phyloP scores from a whole-genome alignment of 2,329 filamentous ascomycete species.

The Furcasterigmium furcatum region DNA sequence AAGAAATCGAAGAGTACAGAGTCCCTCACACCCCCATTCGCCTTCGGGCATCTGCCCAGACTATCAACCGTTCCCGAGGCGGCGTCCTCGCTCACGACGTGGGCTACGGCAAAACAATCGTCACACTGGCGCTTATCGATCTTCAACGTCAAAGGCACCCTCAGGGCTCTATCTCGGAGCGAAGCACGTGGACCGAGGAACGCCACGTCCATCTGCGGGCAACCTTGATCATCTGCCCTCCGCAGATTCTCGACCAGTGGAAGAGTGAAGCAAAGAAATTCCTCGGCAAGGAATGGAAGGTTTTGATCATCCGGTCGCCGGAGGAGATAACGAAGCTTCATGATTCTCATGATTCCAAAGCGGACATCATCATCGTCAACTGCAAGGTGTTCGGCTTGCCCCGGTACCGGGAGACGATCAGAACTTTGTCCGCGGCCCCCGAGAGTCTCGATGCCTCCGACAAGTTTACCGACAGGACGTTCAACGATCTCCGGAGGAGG shows the following conservation, averaged over 20 bases:
- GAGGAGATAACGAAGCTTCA: conserved; percentile 1
- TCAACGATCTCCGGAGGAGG: conserved; percentile 7
- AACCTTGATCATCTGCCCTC: conserved; percentile 35
- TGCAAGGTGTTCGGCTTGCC: too few relatives aligned
- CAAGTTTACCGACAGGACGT: neutral
- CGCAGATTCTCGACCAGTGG: conserved; percentile 38
- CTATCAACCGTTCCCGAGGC: conserved; percentile 22
- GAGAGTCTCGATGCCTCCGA: conserved; percentile 4
- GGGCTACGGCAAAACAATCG: conserved; percentile 41
- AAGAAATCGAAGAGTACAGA: conserved; percentile 34
- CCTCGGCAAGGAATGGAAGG: conserved; percentile 4
- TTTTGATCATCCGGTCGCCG: conserved; percentile 27
- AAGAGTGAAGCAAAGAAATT: conserved; percentile 26
- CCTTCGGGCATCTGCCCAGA: conserved; percentile 24
- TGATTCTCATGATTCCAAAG: conserved; percentile 16
- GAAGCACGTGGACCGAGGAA: conserved; percentile 8
- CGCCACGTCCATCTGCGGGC: conserved; percentile 21
- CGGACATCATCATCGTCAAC: conserved; percentile 35
- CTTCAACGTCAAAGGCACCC: conserved; percentile 14
- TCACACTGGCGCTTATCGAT: conserved; percentile 33
- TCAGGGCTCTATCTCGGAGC: conserved; percentile 10
- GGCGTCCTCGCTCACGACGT: conserved; percentile 40
- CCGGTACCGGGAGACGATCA: too few relatives aligned
- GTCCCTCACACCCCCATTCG: conserved; percentile 26
- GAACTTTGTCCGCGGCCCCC: too few relatives aligned